These are phyloP conservation scores for Phytophthora kernoviae DNA, from an alignment of 352 stramenopile genomes.

Conservation along the genomic window DNA sequence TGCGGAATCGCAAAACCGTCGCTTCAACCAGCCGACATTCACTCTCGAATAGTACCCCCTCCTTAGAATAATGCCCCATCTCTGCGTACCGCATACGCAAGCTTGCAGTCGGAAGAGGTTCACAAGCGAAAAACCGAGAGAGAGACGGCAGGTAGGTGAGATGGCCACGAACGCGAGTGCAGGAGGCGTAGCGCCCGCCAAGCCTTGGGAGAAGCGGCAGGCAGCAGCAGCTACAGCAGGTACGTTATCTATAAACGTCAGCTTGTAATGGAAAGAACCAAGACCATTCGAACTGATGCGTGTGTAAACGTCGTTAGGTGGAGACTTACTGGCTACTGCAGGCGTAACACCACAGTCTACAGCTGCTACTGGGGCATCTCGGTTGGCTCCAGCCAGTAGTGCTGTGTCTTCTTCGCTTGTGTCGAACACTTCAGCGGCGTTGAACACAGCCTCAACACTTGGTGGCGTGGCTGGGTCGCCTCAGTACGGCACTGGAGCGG, in stretches of 20 bases:
- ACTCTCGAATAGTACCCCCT: too few species aligned
- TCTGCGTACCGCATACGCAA: conserved; percentile 1
- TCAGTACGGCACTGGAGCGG: conserved; percentile 19
- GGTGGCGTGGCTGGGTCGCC: conserved; percentile 14
- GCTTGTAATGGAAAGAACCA: neutral
- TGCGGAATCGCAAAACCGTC: too few species aligned
- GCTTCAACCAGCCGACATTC: too few species aligned
- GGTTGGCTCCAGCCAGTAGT: conserved; percentile 5
- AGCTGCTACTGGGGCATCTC: conserved; percentile 16
- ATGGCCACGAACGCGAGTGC: conserved; percentile 40
- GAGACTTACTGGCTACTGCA: conserved; percentile 18
- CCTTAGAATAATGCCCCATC: too few species aligned
- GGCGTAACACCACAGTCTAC: conserved; percentile 21
- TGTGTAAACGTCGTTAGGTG: conserved; percentile 8
- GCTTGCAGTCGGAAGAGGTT: neutral
- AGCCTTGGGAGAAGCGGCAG: conserved; percentile 58
- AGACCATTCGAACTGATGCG: neutral
- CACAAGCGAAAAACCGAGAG: conserved; percentile 12
- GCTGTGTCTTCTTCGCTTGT: conserved; percentile 9
- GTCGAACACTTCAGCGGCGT: conserved; percentile 9
- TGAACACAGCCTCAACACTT: conserved; percentile 15
- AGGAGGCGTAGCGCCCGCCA: conserved; percentile 29
- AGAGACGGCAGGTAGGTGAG: conserved; percentile 1
- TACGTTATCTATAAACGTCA: conserved; percentile 13
- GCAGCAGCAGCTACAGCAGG: conserved; percentile 27